phyloP scores from a whole-genome alignment of 768 basidiomycete species.

The Erythrobasidium yunnanense region DNA sequence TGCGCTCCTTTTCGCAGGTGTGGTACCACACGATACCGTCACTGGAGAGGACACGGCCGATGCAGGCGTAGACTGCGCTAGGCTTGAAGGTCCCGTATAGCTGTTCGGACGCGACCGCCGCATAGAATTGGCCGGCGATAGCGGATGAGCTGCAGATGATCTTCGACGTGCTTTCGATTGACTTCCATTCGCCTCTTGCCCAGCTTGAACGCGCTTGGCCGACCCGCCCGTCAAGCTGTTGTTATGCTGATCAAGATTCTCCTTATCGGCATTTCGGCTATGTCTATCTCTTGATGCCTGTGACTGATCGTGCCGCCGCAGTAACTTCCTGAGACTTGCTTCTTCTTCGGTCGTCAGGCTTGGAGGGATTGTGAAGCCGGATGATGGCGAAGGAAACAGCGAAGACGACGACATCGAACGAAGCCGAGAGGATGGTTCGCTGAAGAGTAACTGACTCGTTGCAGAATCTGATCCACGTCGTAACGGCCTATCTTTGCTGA shows the following conservation, averaged over 20 bases:
- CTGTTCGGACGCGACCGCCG: conserved; percentile 9
- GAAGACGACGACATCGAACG: background rate
- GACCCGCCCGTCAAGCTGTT: background rate
- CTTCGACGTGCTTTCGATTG: background rate
- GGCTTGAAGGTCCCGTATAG: background rate
- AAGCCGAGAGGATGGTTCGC: background rate
- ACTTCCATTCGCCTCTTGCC: background rate
- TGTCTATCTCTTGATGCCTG: background rate
- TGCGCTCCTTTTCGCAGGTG: too few species aligned
- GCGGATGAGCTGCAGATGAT: conserved; percentile 11
- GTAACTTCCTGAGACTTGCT: background rate
- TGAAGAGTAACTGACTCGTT: background rate
- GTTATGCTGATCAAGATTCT: background rate
- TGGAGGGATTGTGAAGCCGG: background rate
- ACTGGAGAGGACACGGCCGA: too few species aligned
- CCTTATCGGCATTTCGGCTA: background rate
- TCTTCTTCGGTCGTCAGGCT: background rate
- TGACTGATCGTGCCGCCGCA: background rate
- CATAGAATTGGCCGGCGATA: background rate
- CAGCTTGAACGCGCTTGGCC: background rate
- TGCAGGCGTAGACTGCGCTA: background rate
- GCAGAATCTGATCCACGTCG: background rate
- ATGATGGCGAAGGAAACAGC: background rate
- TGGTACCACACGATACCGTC: too few species aligned
- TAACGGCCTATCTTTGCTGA: too few species aligned